Evolutionary conservation across 352 stramenopile genomes (phyloP).

Genomic region (Saprolegnia diclina): DNA sequence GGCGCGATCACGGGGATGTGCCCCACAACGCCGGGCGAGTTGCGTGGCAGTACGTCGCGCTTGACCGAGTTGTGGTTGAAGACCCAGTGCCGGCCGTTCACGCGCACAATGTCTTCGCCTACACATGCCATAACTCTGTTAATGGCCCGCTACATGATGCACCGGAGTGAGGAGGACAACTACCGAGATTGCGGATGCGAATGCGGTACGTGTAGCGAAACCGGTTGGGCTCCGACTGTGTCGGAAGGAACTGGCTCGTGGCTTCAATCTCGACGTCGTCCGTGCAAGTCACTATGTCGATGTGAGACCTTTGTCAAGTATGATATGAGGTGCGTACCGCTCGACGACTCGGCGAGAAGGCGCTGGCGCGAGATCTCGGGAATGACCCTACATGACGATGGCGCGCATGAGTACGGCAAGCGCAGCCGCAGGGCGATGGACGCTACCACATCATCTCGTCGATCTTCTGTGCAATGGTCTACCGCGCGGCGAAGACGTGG

Average conservation of each 20-base stretch:
- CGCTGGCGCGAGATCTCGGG: constrained; percentile 61
- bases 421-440: constrained; percentile 1
- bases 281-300: constrained; percentile 52
- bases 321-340: constrained; percentile 34
- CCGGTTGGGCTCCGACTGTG: constrained; percentile 42
- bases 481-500: constrained; percentile 2
- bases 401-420: constrained; percentile 1
- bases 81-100: constrained; percentile 67
- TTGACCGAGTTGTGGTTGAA: constrained; percentile 67
- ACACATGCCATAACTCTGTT: background rate
- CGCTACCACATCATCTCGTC: constrained; percentile 59
- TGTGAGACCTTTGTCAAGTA: background rate
- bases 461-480: constrained; percentile 45
- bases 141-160: background rate
- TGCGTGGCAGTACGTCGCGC: constrained; percentile 46
- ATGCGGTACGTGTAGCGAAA: constrained; percentile 77
- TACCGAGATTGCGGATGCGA: constrained; percentile 67
- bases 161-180: background rate
- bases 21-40: constrained; percentile 66
- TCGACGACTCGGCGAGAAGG: constrained; percentile 63
- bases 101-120: constrained; percentile 45
- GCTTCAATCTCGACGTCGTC: constrained; percentile 63
- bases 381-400: constrained; percentile 37
- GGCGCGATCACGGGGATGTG: constrained; percentile 54
- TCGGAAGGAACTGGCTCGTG: constrained; percentile 62